A percentile compares a stretch with the other conserved stretches of the same genome.
phyloP scores from a whole-genome alignment of 2,329 filamentous ascomycete genomes.

The Claviceps spartinae region DNA sequence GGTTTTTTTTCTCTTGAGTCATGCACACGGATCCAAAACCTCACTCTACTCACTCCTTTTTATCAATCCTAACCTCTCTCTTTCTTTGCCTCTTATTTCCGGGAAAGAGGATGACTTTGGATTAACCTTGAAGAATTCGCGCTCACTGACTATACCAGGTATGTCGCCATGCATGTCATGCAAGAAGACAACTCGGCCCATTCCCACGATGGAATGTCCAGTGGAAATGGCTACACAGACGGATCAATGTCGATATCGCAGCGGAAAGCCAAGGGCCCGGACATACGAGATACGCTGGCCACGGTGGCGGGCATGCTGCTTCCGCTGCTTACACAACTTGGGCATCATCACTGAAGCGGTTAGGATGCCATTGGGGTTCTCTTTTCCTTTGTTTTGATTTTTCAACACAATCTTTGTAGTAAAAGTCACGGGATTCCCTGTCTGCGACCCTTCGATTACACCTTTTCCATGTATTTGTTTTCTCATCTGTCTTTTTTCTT shows the following conservation, averaged over 20 bases:
- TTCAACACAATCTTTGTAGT: background rate
- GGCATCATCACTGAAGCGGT: conserved; percentile 43
- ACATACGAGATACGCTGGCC: conserved; percentile 55
- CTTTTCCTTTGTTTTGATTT: background rate
- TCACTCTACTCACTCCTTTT: no score
- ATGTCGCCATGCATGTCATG: conserved; percentile 98
- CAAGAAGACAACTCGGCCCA: conserved; percentile 52
- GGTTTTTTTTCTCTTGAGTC: no score
- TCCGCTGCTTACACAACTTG: conserved; percentile 64
- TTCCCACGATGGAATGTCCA: conserved; percentile 35
- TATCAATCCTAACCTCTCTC: no score
- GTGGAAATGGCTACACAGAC: conserved; percentile 42
- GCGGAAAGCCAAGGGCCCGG: conserved; percentile 40
- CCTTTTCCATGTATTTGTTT: background rate
- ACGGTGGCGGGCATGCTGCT: conserved; percentile 66
- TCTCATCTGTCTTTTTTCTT: background rate
- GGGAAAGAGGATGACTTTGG: no score
- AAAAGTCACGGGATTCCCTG: background rate
- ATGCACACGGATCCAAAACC: no score
- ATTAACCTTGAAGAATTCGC: background rate
- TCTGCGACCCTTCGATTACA: background rate
- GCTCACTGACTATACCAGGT: conserved; percentile 35
- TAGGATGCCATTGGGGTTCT: background rate
- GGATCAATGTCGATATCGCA: conserved; percentile 25
- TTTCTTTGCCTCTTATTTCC: background rate